Base-by-base conservation (phyloP, 331 rosid species). In the Acacia concinna region DNA sequence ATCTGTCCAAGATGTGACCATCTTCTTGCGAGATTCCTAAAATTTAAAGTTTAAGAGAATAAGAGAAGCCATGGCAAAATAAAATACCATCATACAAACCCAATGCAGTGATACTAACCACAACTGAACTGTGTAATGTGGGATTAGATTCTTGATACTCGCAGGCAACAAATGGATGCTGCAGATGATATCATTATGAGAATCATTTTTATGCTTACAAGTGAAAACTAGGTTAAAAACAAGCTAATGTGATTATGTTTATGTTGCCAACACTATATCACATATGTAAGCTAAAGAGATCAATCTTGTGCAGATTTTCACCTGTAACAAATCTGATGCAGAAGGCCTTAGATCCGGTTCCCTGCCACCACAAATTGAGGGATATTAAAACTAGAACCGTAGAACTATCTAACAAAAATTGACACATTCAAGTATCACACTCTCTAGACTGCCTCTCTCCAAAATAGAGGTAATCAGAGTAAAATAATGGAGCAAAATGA, bases 151-250 rank as follows among this genome's bases (percentile, higher is more conserved):
- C 97, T 77, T 34, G 91, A 67, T 74, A 79, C 77, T 89, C 87
- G 20, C 87, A 62, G 30, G 89, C 81, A 81, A 94, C 91, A 92
- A 94, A 94, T 68, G 97, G 94, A 83, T 94, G 97, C 97, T 94
- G 94, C 88, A 81, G 69, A 83, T 21, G 71, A 75, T 47, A 31
- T 27, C 74, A 43, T 41, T 20, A 81, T 64, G 41, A 78, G 76
- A 81, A 75, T 66, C 40, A 72, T 62, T 77, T 52, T 32, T 49
- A 14, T 74, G 41, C 65, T 78, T 41, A 74, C 32, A 51, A 52
- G 67, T 56, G 41, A 31, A 79, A 78, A 43, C 72, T 43, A 64
- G 74, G 44, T 76, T 27, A 8, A 72, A 65, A 20, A 52, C 75
- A 74, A 81, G 47, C 56, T 23, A 9, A 21, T 27, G 70, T 44